Base-by-base conservation (phyloP, 306 rosid genomes). In the Spatholobus suberectus region DNA sequence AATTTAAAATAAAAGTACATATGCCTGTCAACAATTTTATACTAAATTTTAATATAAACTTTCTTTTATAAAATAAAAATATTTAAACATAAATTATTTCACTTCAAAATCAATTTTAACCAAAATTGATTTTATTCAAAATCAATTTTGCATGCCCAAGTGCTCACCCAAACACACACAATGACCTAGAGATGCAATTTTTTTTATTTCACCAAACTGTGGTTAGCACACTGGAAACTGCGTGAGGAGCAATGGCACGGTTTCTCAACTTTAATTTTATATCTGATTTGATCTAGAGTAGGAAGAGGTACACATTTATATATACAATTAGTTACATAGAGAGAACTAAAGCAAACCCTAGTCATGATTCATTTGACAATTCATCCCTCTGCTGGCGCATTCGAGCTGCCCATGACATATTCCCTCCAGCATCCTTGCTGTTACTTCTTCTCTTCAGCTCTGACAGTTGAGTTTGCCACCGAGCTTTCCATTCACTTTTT, bases 371-470 rank as follows among this genome's bases (percentile, higher is more conserved):
- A n/a, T 68, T 72, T 11, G 77, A 54, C 15, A 27, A 37, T 59
- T 82, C 91, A 4, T 59, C 87, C 75, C 87, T 94, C 85, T 86
- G 89, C 27, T 86, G 87, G 54, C 98, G 98, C 91, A 92, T 86
- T 83, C 90, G 86, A 72, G 95, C 93, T 34, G 94, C 98, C 98
- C 98, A 94, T 12, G 97, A 91, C 89, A 77, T 70, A 34, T 84
- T 79, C 37, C 70, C 85, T 24, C 70, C 73, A 1, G n/a, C 84
- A 81, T 89, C 90, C 81, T 80, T 91, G 77, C 75, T 66, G 78
- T 27, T 52, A 76, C 93, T 88, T 91, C 90, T 90, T 84, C 77
- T 84, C 87, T 88, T 85, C 77, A 94, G 87, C 79, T 81, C 91
- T 11, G 91, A 86, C 3, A 94, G 65, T 84, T 92, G 98, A 79